Evolutionary conservation across 495 filamentous ascomycete genomes (phyloP), one percentile per base, ranked within the genome.

Genomic region (Tuber borchii): DNA sequence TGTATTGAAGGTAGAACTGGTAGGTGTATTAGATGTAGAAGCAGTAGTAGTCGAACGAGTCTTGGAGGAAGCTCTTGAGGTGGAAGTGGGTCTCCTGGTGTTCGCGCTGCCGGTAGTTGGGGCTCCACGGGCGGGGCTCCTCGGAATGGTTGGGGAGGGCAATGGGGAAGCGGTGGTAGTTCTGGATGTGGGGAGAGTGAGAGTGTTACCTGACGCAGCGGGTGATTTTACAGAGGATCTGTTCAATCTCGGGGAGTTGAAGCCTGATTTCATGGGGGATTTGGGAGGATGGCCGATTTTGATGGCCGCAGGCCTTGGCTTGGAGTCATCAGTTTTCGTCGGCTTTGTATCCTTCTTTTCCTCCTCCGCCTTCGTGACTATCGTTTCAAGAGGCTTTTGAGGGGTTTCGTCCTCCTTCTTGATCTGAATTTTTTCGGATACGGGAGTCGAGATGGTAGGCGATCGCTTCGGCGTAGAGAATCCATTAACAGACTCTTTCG

Each of bases 261-360:
- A 73, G 40, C 69, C 56, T 22, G 79, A 74, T 71, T 81, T 81
- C 20, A 70, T 78, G 22, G 78, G 78, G 26, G 79, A 80, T 42
- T 71, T 81, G 40, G 79, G 79, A 26, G 74, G 56, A 45, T 76
- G 75, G 40, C 37, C 73, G 74, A 39, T 56, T 71, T 81, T 81
- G 40, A 61, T 37, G 22, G 40, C 68, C 37, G 34, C 17, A 31
- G 75, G 12, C 72, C 77, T 81, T 20, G 72, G 40, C 22, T 81
- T 81, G 39, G 69, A 40, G 26, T 31, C 31, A 19, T 81, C 75
- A 31, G 43, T 73, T 44, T 81, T 71, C 20, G 44, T 31, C 9
- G 61, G 70, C 65, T 78, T 81, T 61, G 46, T 37, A 34, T 34
- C 56, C 56, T 34, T 34, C 70, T 71, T 68, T 42, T 74, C 79